These are phyloP conservation scores for Nicotiana attenuata DNA, from an alignment of 257 asterid species.

Conservation along the genomic window DNA sequence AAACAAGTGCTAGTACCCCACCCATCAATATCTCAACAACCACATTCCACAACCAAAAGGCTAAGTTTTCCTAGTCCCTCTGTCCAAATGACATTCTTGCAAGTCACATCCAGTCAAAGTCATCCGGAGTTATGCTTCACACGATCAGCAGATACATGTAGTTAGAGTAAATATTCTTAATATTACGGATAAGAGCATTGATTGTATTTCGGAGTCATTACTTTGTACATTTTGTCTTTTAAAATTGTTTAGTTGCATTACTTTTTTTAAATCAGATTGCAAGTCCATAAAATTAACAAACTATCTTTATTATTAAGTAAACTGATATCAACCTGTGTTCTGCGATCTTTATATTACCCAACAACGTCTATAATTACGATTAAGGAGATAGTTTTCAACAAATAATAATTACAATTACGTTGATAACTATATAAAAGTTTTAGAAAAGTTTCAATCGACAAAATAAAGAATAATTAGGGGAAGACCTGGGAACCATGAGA, in stretches of 20 bases:
- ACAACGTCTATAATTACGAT: background rate
- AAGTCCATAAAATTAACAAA: too few relatives aligned
- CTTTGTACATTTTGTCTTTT: too few relatives aligned
- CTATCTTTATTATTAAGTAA: background rate
- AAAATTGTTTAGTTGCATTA: too few relatives aligned
- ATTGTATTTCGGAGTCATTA: too few relatives aligned
- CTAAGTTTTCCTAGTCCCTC: background rate
- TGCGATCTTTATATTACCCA: background rate
- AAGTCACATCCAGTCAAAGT: background rate
- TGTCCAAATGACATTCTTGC: background rate
- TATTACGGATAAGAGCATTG: too few relatives aligned
- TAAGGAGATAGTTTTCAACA: background rate
- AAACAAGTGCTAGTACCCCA: background rate
- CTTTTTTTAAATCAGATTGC: too few relatives aligned
- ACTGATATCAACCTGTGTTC: background rate
- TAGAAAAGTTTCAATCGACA: background rate
- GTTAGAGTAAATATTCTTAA: too few relatives aligned
- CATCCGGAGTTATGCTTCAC: background rate
- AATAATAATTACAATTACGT: background rate
- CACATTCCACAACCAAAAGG: background rate
- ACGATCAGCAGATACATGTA: too few relatives aligned
- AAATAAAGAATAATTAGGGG: background rate
- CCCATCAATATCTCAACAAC: background rate
- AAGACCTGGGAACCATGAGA: constrained; percentile 77
- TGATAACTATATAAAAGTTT: background rate